phyloP scores from a whole-genome alignment of 192 early-diverging fungal species.

The Oehlia diaphana region DNA sequence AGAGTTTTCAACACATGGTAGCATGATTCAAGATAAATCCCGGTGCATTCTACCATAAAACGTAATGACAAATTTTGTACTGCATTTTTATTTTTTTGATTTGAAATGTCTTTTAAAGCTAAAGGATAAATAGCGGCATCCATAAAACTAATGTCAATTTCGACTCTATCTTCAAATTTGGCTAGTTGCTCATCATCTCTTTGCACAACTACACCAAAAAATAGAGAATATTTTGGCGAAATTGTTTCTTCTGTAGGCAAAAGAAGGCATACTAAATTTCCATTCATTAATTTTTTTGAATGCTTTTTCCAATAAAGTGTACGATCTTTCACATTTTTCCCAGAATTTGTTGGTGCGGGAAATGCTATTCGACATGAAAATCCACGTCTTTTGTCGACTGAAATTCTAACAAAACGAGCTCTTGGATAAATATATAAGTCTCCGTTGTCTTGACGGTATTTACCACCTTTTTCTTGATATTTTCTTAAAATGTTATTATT shows the following conservation, averaged over 20 bases:
- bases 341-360: neutral
- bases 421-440: slow-evolving; percentile 43
- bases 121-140: slow-evolving; percentile 35
- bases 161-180: neutral
- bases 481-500: slow-evolving; percentile 22
- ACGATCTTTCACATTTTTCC: slow-evolving; percentile 22
- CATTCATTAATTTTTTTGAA: slow-evolving; percentile 43
- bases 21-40: slow-evolving; percentile 40
- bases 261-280: slow-evolving; percentile 46
- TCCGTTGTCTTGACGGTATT: slow-evolving; percentile 19
- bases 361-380: slow-evolving; percentile 36
- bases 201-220: slow-evolving; percentile 41
- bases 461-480: slow-evolving; percentile 33
- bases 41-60: slow-evolving; percentile 42
- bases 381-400: slow-evolving; percentile 21
- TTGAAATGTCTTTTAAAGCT: slow-evolving; percentile 16
- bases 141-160: slow-evolving; percentile 35
- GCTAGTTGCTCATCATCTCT: slow-evolving; percentile 37
- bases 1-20: slow-evolving; percentile 39
- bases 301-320: slow-evolving; percentile 46
- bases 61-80: neutral
- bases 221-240: neutral
- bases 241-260: slow-evolving; percentile 23
- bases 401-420: slow-evolving; percentile 37
- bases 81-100: neutral